Evolutionary conservation across 2,329 filamentous ascomycete genomes (phyloP), one percentile per base, ranked within the genome.

Genomic region (Sclerotinia sclerotiorum): DNA sequence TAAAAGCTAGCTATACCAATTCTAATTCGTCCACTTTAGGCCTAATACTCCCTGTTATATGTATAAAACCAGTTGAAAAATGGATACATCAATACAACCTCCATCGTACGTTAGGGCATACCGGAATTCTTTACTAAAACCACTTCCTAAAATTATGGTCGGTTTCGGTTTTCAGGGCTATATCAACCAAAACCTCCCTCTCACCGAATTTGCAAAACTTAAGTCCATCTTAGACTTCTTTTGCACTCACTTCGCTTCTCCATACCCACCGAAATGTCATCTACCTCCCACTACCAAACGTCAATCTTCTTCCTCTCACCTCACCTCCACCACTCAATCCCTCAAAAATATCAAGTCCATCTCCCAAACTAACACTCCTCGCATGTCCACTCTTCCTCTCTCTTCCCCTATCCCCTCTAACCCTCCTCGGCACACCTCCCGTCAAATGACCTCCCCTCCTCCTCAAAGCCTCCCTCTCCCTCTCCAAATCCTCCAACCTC

Each of bases 401-500:
- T 10, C 49, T 44, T 5, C 8, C 27, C 24, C 62, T 42, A n/a
- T 42, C 24, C 3, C 7, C 27, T 61, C 51, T 35, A 24, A 17
- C 21, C 3, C 35, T 42, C 24, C 35, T 65, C 24, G 48, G 58
- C 17, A 60, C 64, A 27, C 64, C 64, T 6, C 55, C 64, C 5
- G 64, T 67, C 32, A 61, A 42, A 42, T 67, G 54, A 17, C 64
- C 64, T 5, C 64, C 64, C n/a, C 19, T 6, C 17, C 24, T 61
- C 24, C 54, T 61, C 65, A 61, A 61, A 17, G 17, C 32, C 32
- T 42, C 35, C 17, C 66, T 69, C 35, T 70, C 68, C 27, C 39
- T 69, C 57, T 70, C 69, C 24, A 62, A 51, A 27, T 57, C 54
- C 32, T 71, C 68, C 21, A 65, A 35, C 58, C 55, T 58, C 60